Evolutionary conservation across 2,329 filamentous ascomycete genomes (phyloP).

Genomic region (Arthrobotrys sphaeroides): DNA sequence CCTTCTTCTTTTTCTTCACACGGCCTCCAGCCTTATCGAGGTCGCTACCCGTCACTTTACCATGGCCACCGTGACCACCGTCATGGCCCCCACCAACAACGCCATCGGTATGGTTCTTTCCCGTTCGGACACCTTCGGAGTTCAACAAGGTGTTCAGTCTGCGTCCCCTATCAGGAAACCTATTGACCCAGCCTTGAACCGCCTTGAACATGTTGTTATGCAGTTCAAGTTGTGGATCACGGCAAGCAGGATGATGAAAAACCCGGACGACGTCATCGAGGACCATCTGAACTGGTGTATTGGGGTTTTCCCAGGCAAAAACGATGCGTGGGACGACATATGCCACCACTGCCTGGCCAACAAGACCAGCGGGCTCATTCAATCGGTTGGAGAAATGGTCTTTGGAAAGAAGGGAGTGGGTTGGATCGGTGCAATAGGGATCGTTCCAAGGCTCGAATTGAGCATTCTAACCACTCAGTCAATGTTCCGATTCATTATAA

Average conservation of each 20-base stretch:
- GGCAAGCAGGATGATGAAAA: conserved; percentile 74
- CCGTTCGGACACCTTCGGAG: conserved; percentile 81
- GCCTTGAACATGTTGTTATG: conserved; percentile 74
- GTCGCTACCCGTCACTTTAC: conserved; percentile 56
- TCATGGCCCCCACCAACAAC: conserved; percentile 55
- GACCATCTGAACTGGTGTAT: conserved; percentile 71
- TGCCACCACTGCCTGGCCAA: conserved; percentile 70
- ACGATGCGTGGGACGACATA: conserved; percentile 74
- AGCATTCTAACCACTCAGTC: conserved; percentile 4
- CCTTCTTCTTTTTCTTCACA: conserved; percentile 56
- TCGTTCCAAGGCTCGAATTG: conserved; percentile 85
- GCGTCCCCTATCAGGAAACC: conserved; percentile 72
- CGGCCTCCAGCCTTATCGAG: conserved; percentile 55
- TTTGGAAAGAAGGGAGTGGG: conserved; percentile 70
- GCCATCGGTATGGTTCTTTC: conserved; percentile 75
- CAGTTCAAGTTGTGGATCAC: conserved; percentile 70
- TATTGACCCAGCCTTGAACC: conserved; percentile 74
- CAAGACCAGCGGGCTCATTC: conserved; percentile 68
- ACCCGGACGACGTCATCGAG: conserved; percentile 71
- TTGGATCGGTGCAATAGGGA: conserved; percentile 74
- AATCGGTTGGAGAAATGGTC: conserved; percentile 71
- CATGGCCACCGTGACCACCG: conserved; percentile 57
- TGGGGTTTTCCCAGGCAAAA: conserved; percentile 74
- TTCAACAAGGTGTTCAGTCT: conserved; percentile 79
- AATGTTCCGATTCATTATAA: neutral